These are phyloP conservation scores for Vitis amurensis DNA, from an alignment of 164 flowering plant genomes.

Conservation along the genomic window DNA sequence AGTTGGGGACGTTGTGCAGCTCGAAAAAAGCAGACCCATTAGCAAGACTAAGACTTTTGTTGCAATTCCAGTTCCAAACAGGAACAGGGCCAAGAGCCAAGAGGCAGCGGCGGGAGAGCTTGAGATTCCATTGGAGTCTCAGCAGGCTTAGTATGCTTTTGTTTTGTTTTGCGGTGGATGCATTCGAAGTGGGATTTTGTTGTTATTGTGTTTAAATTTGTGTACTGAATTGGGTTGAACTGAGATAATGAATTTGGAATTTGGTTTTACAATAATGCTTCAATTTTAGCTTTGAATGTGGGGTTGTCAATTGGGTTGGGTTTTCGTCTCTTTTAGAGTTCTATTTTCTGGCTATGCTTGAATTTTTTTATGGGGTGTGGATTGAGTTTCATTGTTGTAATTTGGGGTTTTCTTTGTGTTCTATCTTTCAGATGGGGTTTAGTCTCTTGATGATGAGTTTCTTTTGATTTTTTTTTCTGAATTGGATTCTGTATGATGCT, in stretches of 20 bases:
- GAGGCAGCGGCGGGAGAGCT: slow-evolving; percentile 34
- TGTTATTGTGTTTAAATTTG: background rate
- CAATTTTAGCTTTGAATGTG: no score
- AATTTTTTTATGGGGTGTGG: background rate
- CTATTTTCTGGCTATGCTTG: background rate
- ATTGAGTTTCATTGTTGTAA: background rate
- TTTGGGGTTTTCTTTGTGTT: no score
- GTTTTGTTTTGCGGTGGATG: background rate
- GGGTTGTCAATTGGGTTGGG: no score
- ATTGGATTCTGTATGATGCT: background rate
- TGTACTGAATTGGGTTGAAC: no score
- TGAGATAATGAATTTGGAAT: no score
- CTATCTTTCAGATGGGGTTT: background rate
- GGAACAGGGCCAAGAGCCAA: slow-evolving; percentile 20
- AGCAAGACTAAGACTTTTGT: slow-evolving; percentile 83
- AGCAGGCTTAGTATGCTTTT: slow-evolving; percentile 18
- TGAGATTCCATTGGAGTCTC: slow-evolving; percentile 64
- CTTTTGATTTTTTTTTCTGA: background rate
- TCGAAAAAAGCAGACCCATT: slow-evolving; percentile 72
- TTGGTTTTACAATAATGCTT: no score
- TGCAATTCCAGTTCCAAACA: slow-evolving; percentile 47
- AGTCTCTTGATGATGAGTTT: background rate
- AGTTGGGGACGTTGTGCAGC: slow-evolving; percentile 83
- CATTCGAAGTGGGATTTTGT: background rate
- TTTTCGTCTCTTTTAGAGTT: no score